Conservation (phyloP, 352 stramenopile genomes). For the Saprolegnia parasitica region DNA sequence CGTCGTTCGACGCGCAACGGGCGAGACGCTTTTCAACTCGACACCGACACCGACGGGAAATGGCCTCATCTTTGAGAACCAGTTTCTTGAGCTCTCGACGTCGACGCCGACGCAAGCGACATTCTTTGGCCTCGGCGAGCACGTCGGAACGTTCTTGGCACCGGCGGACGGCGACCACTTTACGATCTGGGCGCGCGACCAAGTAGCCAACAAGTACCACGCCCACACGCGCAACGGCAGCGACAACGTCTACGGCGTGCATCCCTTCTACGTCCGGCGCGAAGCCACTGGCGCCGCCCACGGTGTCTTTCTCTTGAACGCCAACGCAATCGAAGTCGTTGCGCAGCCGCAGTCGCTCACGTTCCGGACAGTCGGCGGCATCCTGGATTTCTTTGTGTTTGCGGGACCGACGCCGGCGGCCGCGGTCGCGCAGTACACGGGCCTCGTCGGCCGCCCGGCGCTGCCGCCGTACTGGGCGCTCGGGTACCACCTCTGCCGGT, state of each 20-base stretch:
- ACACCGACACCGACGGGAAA: slow-evolving; percentile 48
- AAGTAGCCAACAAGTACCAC: slow-evolving; percentile 31
- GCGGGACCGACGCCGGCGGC: slow-evolving; percentile 47
- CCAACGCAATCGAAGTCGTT: slow-evolving; percentile 84
- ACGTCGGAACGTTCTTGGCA: slow-evolving; percentile 38
- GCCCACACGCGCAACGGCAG: slow-evolving; percentile 47
- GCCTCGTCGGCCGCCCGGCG: slow-evolving; percentile 60
- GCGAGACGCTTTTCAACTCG: slow-evolving; percentile 80
- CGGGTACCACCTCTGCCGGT: slow-evolving; percentile 75
- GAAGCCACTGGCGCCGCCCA: slow-evolving; percentile 39
- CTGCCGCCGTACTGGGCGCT: slow-evolving; percentile 84
- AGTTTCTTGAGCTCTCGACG: slow-evolving; percentile 84
- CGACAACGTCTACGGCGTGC: slow-evolving; percentile 74
- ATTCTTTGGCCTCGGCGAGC: slow-evolving; percentile 75
- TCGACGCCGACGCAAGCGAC: slow-evolving; percentile 37
- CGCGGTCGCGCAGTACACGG: slow-evolving; percentile 69
- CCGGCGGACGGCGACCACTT: slow-evolving; percentile 58
- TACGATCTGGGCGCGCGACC: slow-evolving; percentile 55
- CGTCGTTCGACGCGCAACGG: slow-evolving; percentile 47
- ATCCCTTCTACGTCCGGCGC: slow-evolving; percentile 73
- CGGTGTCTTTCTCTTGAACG: slow-evolving; percentile 72
- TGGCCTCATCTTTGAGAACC: slow-evolving; percentile 59
- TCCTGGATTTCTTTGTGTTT: slow-evolving; percentile 82
- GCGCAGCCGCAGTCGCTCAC: slow-evolving; percentile 57
- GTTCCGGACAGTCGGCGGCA: slow-evolving; percentile 69